Evolutionary conservation across 129 eudicot species (phyloP).

Genomic region (Logfia minima): DNA sequence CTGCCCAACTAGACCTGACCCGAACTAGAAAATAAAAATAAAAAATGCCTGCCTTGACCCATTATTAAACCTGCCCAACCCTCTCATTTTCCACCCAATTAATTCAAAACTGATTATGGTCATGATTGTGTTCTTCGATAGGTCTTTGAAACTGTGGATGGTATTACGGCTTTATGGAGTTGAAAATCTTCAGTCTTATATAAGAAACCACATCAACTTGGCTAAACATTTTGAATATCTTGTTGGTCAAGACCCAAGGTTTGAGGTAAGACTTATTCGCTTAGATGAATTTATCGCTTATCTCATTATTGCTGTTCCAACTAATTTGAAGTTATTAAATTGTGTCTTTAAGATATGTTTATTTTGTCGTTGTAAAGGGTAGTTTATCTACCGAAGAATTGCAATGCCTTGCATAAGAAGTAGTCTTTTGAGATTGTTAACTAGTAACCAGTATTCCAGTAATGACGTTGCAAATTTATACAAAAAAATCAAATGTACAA

Average conservation of each 20-base stretch:
- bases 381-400: not conserved
- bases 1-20: not conserved
- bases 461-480: constrained; percentile 2
- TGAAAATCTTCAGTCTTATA: constrained; percentile 83
- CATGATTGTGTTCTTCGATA: constrained; percentile 27
- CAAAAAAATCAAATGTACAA: not conserved
- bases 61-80: not conserved
- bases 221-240: constrained; percentile 75
- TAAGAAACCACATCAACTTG: constrained; percentile 77
- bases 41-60: not conserved
- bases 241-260: constrained; percentile 70
- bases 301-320: not conserved
- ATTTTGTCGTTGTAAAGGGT: not conserved
- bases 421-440: not conserved
- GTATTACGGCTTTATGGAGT: constrained; percentile 88
- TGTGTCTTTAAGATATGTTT: not conserved
- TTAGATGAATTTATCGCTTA: constrained; percentile 3
- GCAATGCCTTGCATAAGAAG: not conserved
- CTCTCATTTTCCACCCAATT: not conserved
- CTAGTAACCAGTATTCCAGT: not conserved
- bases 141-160: constrained; percentile 97
- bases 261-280: constrained; percentile 62
- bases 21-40: not conserved
- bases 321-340: not conserved
- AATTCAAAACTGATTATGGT: not conserved